phyloP scores from a whole-genome alignment of 1,284 basidiomycete species.

The Cutaneotrichosporon arboriforme region DNA sequence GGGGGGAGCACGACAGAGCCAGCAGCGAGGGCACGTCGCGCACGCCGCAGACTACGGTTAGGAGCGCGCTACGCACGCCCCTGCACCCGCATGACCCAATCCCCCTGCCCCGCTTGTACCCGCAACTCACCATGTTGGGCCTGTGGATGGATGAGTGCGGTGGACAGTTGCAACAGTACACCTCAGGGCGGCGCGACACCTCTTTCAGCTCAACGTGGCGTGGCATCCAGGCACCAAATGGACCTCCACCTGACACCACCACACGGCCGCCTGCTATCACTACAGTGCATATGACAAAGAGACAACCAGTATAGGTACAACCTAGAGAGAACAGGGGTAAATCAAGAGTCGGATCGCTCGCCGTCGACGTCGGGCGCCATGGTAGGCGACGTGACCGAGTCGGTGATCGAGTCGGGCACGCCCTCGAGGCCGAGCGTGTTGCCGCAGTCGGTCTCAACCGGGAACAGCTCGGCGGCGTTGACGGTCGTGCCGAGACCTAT shows the following conservation, averaged over 20 bases:
- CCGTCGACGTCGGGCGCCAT: slow-evolving; percentile 26
- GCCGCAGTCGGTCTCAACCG: background rate
- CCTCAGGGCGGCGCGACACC: background rate
- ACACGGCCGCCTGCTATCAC: background rate
- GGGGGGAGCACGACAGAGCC: no score
- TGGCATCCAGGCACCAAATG: slow-evolving; percentile 7
- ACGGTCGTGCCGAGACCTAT: background rate
- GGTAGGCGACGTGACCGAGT: background rate
- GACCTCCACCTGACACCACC: background rate
- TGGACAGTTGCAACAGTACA: background rate
- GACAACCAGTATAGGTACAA: background rate
- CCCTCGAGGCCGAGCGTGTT: slow-evolving; percentile 23
- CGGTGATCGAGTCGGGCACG: background rate
- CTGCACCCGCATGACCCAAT: no score
- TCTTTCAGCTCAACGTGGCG: slow-evolving; percentile 4
- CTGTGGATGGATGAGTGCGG: background rate
- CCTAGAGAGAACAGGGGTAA: background rate
- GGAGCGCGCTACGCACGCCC: background rate
- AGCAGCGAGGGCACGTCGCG: no score
- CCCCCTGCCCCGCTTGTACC: no score
- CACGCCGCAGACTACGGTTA: background rate
- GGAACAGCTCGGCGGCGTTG: background rate
- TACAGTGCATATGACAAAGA: background rate
- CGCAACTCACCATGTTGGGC: slow-evolving; percentile 7
- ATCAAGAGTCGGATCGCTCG: slow-evolving; percentile 13